Evolutionary conservation across 768 basidiomycete species (phyloP).

Genomic region (Lentinus tigrinus): DNA sequence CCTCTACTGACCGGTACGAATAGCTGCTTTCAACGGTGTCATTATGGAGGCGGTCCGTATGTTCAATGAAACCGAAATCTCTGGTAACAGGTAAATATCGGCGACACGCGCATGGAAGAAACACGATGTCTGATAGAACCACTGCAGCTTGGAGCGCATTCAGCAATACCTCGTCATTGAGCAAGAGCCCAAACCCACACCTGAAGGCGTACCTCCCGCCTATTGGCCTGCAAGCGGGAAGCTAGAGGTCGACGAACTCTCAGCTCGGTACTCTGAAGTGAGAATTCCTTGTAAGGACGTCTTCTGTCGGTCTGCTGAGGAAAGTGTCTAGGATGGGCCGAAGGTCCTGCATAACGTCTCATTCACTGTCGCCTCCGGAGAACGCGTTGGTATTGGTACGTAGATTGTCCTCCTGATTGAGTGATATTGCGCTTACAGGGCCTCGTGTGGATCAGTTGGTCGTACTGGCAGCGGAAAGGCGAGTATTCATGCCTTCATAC

Average conservation of each 20-base stretch:
- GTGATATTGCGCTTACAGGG: too few relatives aligned
- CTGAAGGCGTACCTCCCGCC: slow-evolving; percentile 51
- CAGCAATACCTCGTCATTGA: slow-evolving; percentile 56
- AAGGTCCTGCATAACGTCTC: slow-evolving; percentile 51
- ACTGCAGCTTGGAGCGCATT: slow-evolving; percentile 46
- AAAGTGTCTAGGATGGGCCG: slow-evolving; percentile 43
- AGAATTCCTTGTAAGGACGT: not conserved
- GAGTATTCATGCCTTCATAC: slow-evolving; percentile 7
- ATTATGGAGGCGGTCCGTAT: slow-evolving; percentile 51
- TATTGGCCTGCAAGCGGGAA: slow-evolving; percentile 63
- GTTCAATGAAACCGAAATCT: slow-evolving; percentile 44
- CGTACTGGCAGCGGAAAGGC: slow-evolving; percentile 59
- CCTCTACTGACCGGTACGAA: too few relatives aligned
- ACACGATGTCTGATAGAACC: not conserved
- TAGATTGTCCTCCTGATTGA: not conserved
- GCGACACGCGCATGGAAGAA: not conserved
- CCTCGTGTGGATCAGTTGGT: slow-evolving; percentile 38
- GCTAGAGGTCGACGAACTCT: slow-evolving; percentile 49
- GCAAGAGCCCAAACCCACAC: slow-evolving; percentile 45
- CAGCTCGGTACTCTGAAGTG: slow-evolving; percentile 45
- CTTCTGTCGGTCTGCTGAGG: not conserved
- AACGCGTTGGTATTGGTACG: slow-evolving; percentile 56
- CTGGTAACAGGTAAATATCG: slow-evolving; percentile 34
- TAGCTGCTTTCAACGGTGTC: slow-evolving; percentile 49
- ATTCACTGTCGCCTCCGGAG: slow-evolving; percentile 53